These are phyloP conservation scores for Lophium mytilinum DNA, from an alignment of 495 filamentous ascomycete species.

Conservation along the genomic window DNA sequence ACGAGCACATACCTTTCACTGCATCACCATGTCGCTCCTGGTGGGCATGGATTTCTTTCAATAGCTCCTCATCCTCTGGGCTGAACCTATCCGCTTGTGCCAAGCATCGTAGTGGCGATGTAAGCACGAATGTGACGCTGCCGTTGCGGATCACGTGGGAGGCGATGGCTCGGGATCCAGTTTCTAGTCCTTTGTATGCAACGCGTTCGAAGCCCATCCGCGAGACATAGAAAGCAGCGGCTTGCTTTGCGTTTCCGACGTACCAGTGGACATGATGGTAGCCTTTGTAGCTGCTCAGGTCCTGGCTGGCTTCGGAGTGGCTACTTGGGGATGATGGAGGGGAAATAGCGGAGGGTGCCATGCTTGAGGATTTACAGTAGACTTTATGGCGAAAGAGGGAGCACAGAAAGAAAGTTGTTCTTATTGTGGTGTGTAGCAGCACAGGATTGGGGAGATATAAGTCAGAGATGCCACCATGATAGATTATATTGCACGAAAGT, in stretches of 20 bases:
- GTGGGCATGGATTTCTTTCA: conserved; percentile 66
- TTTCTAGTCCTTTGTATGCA: conserved; percentile 82
- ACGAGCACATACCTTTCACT: conserved; percentile 56
- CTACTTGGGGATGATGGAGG: conserved; percentile 28
- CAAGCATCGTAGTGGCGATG: conserved; percentile 60
- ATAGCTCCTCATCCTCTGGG: conserved; percentile 44
- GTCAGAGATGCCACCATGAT: too few species aligned
- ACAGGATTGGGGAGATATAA: too few species aligned
- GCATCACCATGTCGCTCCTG: conserved; percentile 77
- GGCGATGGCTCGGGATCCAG: conserved; percentile 63
- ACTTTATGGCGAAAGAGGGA: neutral
- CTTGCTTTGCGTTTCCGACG: conserved; percentile 93
- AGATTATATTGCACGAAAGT: too few species aligned
- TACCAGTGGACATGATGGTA: conserved; percentile 91
- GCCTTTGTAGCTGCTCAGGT: conserved; percentile 42
- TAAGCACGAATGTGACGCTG: conserved; percentile 72
- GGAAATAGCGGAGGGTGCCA: conserved; percentile 68
- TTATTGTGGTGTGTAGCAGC: neutral
- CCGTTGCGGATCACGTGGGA: conserved; percentile 77
- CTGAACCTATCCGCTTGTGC: conserved; percentile 45
- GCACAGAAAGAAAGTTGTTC: neutral
- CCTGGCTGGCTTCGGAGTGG: conserved; percentile 33
- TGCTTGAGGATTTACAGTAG: conserved; percentile 28
- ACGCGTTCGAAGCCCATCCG: conserved; percentile 73
- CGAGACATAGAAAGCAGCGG: conserved; percentile 74